These are phyloP conservation scores for Leccinum subatratum DNA, from an alignment of 1,284 basidiomycete genomes.

Conservation along the genomic window DNA sequence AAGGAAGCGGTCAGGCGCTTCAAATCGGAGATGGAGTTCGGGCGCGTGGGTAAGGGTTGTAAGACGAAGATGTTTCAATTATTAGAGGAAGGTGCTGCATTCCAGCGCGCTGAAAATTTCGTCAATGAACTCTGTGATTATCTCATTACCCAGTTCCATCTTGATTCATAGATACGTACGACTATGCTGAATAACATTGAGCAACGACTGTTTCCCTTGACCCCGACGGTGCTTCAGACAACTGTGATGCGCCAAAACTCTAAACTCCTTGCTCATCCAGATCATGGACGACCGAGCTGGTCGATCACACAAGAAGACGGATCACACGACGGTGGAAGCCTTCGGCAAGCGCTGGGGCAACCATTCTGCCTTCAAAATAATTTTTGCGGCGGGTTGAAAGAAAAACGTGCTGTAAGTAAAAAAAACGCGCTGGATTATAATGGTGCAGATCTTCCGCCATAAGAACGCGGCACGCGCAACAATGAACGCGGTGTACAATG, in stretches of 20 bases:
- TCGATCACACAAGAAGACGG: slow-evolving; percentile 85
- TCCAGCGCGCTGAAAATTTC: neutral
- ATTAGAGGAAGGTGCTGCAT: neutral
- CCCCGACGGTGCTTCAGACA: no score
- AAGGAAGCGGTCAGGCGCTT: neutral
- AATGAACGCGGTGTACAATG: no score
- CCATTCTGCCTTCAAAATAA: slow-evolving; percentile 78
- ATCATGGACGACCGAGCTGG: slow-evolving; percentile 97
- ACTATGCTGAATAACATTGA: no score
- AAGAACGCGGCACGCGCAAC: no score
- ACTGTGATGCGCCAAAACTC: no score
- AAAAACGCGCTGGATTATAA: no score
- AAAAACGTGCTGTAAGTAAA: slow-evolving; percentile 31
- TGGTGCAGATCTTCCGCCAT: no score
- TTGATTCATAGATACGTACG: no score
- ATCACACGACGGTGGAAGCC: slow-evolving; percentile 91
- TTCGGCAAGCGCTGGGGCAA: slow-evolving; percentile 93
- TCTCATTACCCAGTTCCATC: no score
- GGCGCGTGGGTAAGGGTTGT: neutral
- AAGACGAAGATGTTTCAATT: neutral
- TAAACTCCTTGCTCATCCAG: slow-evolving; percentile 57
- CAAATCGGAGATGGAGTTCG: neutral
- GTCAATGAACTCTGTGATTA: no score
- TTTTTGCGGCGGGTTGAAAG: slow-evolving; percentile 34
- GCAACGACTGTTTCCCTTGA: no score